phyloP scores from a whole-genome alignment of 2,329 filamentous ascomycete genomes.

The Phyllachora maydis region DNA sequence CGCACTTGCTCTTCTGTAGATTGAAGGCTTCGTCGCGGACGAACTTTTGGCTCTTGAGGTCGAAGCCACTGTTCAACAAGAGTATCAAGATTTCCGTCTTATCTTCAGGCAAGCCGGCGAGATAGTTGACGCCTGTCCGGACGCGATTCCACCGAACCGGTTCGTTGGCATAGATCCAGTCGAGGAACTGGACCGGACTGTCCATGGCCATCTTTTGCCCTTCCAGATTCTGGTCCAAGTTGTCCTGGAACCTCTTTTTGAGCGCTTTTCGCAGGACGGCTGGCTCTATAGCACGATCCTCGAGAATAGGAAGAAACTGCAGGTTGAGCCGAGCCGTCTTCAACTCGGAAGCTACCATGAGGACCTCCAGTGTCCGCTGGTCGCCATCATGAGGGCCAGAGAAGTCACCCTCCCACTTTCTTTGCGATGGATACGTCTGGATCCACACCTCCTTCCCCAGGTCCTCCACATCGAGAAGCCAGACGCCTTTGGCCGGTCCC shows the following conservation, averaged over 20 bases:
- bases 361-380: constrained; percentile 46
- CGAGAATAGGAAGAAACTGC: constrained; percentile 48
- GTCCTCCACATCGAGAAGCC: constrained; percentile 37
- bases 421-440: constrained; percentile 42
- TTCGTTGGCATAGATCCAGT: constrained; percentile 27
- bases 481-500: constrained; percentile 56
- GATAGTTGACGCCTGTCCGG: constrained; percentile 17
- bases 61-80: constrained; percentile 40
- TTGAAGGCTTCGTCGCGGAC: constrained; percentile 24
- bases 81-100: constrained; percentile 29
- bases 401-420: constrained; percentile 43
- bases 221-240: constrained; percentile 29
- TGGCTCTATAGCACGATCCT: constrained; percentile 30
- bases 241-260: constrained; percentile 22
- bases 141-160: constrained; percentile 15
- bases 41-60: constrained; percentile 22
- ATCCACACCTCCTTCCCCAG: constrained; percentile 36
- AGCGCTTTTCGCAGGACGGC: constrained; percentile 24
- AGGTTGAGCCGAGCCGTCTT: constrained; percentile 37
- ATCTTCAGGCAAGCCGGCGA: constrained; percentile 26
- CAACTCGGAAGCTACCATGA: constrained; percentile 22
- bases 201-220: constrained; percentile 27
- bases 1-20: constrained; percentile 29
- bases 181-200: constrained; percentile 24
- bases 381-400: constrained; percentile 16